A percentile compares a stretch with the other conserved stretches of the same genome.
These are phyloP conservation scores for Arabis alpina DNA, from an alignment of 345 rosid species.

Conservation along the genomic window DNA sequence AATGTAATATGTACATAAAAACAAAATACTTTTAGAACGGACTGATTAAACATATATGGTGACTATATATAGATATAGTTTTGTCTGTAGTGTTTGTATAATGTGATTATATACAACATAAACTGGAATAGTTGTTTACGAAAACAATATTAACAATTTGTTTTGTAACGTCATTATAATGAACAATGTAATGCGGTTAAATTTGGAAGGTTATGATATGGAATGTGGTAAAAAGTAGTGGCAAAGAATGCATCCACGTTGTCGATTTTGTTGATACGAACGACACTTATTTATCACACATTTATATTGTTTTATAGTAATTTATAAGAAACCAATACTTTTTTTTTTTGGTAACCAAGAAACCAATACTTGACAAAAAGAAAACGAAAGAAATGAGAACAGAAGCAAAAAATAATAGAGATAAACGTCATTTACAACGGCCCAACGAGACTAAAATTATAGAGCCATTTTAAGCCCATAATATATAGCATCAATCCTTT, in stretches of 20 bases:
- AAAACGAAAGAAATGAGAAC: background rate
- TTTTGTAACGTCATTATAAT: slow-evolving; percentile 20
- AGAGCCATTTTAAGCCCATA: background rate
- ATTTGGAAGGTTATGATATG: slow-evolving; percentile 32
- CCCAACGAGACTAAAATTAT: background rate
- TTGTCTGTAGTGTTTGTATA: too few species aligned
- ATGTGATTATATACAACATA: too few species aligned
- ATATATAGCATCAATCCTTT: too few species aligned
- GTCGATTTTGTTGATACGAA: slow-evolving; percentile 19
- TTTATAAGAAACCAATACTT: background rate
- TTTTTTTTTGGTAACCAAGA: background rate
- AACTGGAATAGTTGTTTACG: background rate
- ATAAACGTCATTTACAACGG: background rate
- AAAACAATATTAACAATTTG: background rate
- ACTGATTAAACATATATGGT: background rate
- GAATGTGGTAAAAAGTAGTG: slow-evolving; percentile 11
- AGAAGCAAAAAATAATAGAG: too few species aligned
- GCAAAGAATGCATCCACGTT: slow-evolving; percentile 33
- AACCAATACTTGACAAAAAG: background rate
- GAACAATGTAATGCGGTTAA: slow-evolving; percentile 20
- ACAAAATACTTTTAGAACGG: background rate
- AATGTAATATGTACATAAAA: slow-evolving; percentile 14
- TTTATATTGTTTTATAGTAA: background rate
- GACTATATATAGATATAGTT: background rate
- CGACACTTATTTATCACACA: slow-evolving; percentile 24